These are phyloP conservation scores for Coemansia sp. DNA, from an alignment of 192 early-diverging fungal genomes.

Conservation along the genomic window DNA sequence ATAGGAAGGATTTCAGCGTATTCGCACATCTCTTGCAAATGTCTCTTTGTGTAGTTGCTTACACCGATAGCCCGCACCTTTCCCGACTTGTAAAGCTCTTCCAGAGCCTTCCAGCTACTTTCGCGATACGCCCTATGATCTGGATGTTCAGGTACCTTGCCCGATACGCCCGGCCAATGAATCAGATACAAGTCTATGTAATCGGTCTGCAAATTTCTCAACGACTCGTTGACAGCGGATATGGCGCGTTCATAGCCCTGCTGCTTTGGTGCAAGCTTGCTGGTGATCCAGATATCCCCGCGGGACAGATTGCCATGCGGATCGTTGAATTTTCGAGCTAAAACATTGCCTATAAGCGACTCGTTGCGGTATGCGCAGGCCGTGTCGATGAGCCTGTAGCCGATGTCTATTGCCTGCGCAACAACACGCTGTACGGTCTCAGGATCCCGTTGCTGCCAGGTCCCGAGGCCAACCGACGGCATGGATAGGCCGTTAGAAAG, in stretches of 20 bases:
- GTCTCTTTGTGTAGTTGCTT: slow-evolving; percentile 65
- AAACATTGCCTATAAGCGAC: slow-evolving; percentile 54
- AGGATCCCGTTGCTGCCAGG: slow-evolving; percentile 42
- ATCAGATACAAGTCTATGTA: slow-evolving; percentile 77
- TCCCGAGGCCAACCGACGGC: slow-evolving; percentile 39
- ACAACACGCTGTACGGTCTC: slow-evolving; percentile 23
- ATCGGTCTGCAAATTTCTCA: slow-evolving; percentile 61
- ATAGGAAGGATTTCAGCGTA: slow-evolving; percentile 61
- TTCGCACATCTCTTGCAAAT: slow-evolving; percentile 61
- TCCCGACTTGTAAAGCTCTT: slow-evolving; percentile 58
- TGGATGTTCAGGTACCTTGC: slow-evolving; percentile 32
- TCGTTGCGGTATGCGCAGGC: slow-evolving; percentile 72
- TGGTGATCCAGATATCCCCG: slow-evolving; percentile 68
- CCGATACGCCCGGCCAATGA: slow-evolving; percentile 70
- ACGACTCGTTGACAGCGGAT: slow-evolving; percentile 57
- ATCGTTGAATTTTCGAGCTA: slow-evolving; percentile 54
- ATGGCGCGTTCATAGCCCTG: slow-evolving; percentile 65
- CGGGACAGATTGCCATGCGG: slow-evolving; percentile 48
- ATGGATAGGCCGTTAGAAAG: slow-evolving; percentile 27
- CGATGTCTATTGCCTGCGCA: slow-evolving; percentile 18
- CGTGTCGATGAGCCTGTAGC: slow-evolving; percentile 56
- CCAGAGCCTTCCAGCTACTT: slow-evolving; percentile 65
- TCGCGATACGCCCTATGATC: slow-evolving; percentile 56
- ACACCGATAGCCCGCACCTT: slow-evolving; percentile 69
- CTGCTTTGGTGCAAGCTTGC: slow-evolving; percentile 70